Evolutionary conservation across 2,329 filamentous ascomycete genomes (phyloP).

Genomic region (Ceratocystis cubensis): DNA sequence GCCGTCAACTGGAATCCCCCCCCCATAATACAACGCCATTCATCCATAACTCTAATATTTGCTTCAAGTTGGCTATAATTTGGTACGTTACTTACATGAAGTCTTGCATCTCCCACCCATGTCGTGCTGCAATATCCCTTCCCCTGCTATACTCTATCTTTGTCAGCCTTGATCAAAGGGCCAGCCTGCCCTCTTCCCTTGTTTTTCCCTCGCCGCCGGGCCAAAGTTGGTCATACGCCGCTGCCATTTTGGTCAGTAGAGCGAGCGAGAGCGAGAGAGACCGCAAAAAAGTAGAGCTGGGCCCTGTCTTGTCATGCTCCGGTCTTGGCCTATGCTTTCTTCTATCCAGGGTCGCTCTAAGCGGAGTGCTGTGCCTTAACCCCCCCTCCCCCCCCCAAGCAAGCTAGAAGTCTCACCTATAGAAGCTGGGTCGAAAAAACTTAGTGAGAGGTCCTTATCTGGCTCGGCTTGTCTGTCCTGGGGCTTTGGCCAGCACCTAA

Average conservation of each 20-base stretch:
- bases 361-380: background rate
- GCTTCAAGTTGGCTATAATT: background rate
- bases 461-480: background rate
- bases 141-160: background rate
- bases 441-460: background rate
- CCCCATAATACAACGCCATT: background rate
- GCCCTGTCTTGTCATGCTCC: slow-evolving; percentile 5
- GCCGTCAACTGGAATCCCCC: background rate
- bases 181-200: background rate
- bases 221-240: background rate
- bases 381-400: background rate
- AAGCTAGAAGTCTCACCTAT: background rate
- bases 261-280: background rate
- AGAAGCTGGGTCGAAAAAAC: background rate
- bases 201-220: background rate
- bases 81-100: background rate
- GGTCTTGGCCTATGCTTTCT: slow-evolving; percentile 2
- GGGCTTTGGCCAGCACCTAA: background rate
- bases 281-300: background rate
- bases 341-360: background rate
- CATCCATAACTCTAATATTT: background rate
- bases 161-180: background rate
- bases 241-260: background rate
- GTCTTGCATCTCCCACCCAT: no score
- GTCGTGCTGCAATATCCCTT: background rate